These are phyloP conservation scores for Arachis stenosperma DNA, from an alignment of 306 rosid species.

Conservation along the genomic window DNA sequence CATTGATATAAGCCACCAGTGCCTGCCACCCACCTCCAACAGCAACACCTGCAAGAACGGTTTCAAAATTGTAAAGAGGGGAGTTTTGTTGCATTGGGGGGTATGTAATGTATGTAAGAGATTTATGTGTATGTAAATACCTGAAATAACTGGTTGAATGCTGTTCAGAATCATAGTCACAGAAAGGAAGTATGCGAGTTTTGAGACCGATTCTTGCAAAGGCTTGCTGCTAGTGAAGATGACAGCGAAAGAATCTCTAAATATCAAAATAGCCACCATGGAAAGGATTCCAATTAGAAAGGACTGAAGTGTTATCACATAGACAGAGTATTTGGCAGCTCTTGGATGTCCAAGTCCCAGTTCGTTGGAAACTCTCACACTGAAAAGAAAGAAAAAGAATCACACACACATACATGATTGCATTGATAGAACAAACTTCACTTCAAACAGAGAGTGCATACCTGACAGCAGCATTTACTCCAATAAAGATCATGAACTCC, in stretches of 20 bases:
- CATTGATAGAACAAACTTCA: slow-evolving; percentile 3
- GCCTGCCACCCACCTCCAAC: slow-evolving; percentile 96
- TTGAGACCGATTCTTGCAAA: slow-evolving; percentile 59
- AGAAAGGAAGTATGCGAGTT: slow-evolving; percentile 71
- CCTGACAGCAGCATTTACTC: slow-evolving; percentile 92
- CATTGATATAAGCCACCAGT: slow-evolving; percentile 77
- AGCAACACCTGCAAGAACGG: slow-evolving; percentile 74
- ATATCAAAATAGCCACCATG: slow-evolving; percentile 53
- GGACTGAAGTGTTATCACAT: slow-evolving; percentile 67
- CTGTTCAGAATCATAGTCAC: slow-evolving; percentile 81
- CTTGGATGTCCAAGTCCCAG: slow-evolving; percentile 80
- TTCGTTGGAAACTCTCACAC: slow-evolving; percentile 53
- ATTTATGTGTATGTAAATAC: slow-evolving; percentile 23
- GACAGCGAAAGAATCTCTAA: slow-evolving; percentile 57
- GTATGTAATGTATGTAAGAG: background rate
- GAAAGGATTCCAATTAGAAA: slow-evolving; percentile 66
- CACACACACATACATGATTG: background rate
- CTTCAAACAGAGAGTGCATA: slow-evolving; percentile 33
- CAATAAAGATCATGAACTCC: slow-evolving; percentile 86
- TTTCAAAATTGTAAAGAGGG: background rate
- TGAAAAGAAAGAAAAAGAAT: slow-evolving; percentile 33
- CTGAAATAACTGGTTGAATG: slow-evolving; percentile 90
- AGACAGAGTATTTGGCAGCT: slow-evolving; percentile 78
- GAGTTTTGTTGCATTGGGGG: too few species aligned
- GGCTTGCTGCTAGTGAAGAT: slow-evolving; percentile 60